Base-by-base conservation (phyloP, 2,329 filamentous ascomycete species). In the Alternaria burnsii region DNA sequence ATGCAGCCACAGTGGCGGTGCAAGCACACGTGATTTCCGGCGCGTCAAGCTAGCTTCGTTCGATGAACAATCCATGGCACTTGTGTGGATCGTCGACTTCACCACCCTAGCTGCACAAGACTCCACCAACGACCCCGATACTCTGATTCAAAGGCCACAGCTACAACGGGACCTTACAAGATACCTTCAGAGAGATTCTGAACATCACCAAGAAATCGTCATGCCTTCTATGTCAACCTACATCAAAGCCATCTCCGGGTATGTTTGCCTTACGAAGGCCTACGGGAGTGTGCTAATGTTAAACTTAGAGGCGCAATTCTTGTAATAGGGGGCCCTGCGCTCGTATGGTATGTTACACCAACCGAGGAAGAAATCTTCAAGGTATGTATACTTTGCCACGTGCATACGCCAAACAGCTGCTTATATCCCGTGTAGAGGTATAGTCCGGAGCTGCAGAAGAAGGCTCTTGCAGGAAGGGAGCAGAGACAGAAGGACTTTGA, bases 361-460 rank as follows among this genome's bases (percentile, higher is more conserved):
- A 90, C 91, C 12, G 93, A 97, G 71, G 95, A 97, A 79, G 93
- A 98, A 81, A 86, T 99, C 42, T 93, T 96, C 84, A 85, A 87
- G 78, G 84, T 85, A 79, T 28, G 55, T 50, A 18, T 42, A 42
- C 22, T 55, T 58, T 41, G 59, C 67, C 69, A 68, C 65, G 52
- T 68, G 66, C 52, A 50, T 50, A 41, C 14, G 47, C 50, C 47
- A 43, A 38, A 43, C 53, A 55, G 24, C 30, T 38, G 30, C 50
- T 48, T 46, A 65, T 55, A 61, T 44, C 34, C 24, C 44, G 30
- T 40, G 43, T 66, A 92, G 82, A 88, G 86, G 79, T 98, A 98
- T 82, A 98, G 94, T 79, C 94, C 94, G 0, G 95, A 98, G 34
- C 86, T 99, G n/a, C 91, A 95, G 76, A 91, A 92, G 78, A 88